Evolutionary conservation across 2,329 filamentous ascomycete genomes (phyloP), one percentile per base, ranked within the genome.

Genomic region (Arachnopeziza araneosa): DNA sequence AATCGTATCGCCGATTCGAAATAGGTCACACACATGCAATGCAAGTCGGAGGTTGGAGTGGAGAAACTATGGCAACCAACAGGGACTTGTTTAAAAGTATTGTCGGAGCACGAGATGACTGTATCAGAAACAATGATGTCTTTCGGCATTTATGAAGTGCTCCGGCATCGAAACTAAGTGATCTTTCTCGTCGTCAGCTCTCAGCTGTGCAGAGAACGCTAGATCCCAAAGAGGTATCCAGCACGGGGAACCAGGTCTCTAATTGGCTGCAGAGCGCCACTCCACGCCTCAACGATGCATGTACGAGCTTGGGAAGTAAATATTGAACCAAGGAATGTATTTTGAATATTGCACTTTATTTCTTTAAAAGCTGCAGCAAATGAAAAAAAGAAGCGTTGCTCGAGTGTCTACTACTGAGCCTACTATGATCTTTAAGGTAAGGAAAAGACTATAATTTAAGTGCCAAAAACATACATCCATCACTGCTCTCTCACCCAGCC

Each of bases 181-280:
- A 44, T 44, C 6, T 44, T 12, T 44, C 6, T 14, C 12, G 4
- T 8, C 3, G 12, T 3, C 6, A 44, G 12, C 36, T 3, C 36
- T 44, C 36, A 19, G 8, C 36, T 44, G 12, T 1, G 8, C 1
- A 55, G 24, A 5, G 54, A 49, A 55, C 17, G 23, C 17, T 55
- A 32, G 54, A 49, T 24, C 58, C 32, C 26, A 56, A 50, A 50
- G 19, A 17, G 58, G 55, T 17, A 30, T 55, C 14, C 26, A 58
- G 19, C n/a, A 54, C 54, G 50, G 50, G 22, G 4, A 32, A 21
- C 56, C 49, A 32, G 52, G 54, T 24, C 17, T 17, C 14, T 24
- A 24, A 53, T 54, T 12, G 52, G 50, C 26, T 54, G 3, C 6
- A 19, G 17, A 44, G 36, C 36, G 36, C 36, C 36, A 44, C 36